These are phyloP conservation scores for Geosiphon pyriformis DNA, from an alignment of 192 early-diverging fungal genomes.

Conservation along the genomic window DNA sequence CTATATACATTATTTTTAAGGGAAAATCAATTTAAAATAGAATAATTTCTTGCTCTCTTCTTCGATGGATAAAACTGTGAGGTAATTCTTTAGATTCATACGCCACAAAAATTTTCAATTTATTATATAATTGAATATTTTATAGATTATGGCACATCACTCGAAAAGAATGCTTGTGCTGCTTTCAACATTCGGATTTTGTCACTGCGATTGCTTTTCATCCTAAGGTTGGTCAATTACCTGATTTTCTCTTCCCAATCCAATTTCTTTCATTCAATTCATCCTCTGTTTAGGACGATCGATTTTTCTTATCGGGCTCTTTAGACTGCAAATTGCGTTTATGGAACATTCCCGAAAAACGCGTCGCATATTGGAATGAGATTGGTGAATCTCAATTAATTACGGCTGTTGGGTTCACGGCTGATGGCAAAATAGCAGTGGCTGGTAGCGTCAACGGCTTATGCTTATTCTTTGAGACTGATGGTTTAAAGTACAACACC, in stretches of 20 bases:
- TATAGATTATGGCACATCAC: constrained; percentile 74
- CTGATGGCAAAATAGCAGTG: constrained; percentile 63
- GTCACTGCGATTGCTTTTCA: constrained; percentile 79
- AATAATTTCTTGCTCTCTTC: constrained; percentile 77
- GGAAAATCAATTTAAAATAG: constrained; percentile 10
- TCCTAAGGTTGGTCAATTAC: constrained; percentile 48
- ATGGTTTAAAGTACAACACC: constrained; percentile 74
- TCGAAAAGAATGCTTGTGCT: constrained; percentile 66
- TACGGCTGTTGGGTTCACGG: constrained; percentile 74
- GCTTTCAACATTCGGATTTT: constrained; percentile 71
- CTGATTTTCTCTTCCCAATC: background rate
- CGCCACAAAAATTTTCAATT: background rate
- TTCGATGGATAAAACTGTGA: constrained; percentile 78
- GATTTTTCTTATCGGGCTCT: constrained; percentile 74
- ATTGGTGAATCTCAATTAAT: constrained; percentile 63
- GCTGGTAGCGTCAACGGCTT: constrained; percentile 73
- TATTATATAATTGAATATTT: background rate
- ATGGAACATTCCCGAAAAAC: constrained; percentile 79
- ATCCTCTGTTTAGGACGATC: constrained; percentile 53
- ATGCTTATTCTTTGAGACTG: constrained; percentile 79
- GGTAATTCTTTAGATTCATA: constrained; percentile 18
- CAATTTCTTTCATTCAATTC: background rate
- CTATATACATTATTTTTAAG: background rate
- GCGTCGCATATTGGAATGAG: constrained; percentile 72
- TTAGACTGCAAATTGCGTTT: constrained; percentile 73